A percentile compares a stretch with the other conserved stretches of the same genome.
Evolutionary conservation across 2,329 filamentous ascomycete species (phyloP).

Genomic region (Leptodontidium sp.): DNA sequence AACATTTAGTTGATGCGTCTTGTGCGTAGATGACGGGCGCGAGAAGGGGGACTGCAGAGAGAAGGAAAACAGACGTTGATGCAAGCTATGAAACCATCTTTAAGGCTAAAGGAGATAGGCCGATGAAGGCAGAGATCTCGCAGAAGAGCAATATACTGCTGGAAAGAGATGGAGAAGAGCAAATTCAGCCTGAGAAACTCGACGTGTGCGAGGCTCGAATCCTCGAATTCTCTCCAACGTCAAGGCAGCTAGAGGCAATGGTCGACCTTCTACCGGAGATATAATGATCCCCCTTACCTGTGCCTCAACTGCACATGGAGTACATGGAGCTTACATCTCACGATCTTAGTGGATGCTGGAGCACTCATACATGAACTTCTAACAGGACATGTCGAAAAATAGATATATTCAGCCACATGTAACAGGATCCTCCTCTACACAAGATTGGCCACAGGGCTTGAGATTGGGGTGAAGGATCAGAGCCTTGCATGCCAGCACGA

Average conservation of each 20-base stretch:
- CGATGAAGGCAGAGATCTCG: neutral
- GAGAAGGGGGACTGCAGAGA: constrained; percentile 5
- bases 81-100: neutral
- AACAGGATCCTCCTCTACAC: neutral
- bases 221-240: neutral
- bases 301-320: no score
- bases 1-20: constrained; percentile 31
- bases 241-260: no score
- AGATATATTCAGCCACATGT: constrained; percentile 5
- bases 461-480: neutral
- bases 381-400: neutral
- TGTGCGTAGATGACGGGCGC: constrained; percentile 1
- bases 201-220: neutral
- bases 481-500: neutral
- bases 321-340: no score
- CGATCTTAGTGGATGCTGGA: no score
- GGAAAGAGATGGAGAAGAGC: neutral
- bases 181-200: neutral
- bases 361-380: no score
- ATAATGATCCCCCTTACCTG: no score
- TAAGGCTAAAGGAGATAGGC: neutral
- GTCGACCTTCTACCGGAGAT: no score
- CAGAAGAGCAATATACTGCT: neutral
- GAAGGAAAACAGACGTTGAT: constrained; percentile 6
- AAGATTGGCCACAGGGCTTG: neutral